Conservation (phyloP, 2,329 filamentous ascomycete genomes). For the Myrmaecium sp. region DNA sequence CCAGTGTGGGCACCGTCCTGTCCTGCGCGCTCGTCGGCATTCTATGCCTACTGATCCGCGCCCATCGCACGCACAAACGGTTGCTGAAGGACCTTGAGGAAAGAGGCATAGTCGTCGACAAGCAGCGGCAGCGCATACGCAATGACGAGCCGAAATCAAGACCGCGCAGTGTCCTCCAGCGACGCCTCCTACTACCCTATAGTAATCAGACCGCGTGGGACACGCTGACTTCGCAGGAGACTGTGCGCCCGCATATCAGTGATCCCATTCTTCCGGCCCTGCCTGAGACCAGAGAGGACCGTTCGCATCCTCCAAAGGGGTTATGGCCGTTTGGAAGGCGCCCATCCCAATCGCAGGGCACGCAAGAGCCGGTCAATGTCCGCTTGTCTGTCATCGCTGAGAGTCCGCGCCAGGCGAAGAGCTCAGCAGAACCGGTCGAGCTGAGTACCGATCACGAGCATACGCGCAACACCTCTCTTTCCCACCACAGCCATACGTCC, state of each 20-base stretch:
- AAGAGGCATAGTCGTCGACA: constrained; percentile 13
- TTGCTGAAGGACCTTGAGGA: constrained; percentile 17
- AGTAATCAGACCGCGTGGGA: constrained; percentile 23
- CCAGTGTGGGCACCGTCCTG: constrained; percentile 12
- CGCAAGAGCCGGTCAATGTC: too few species aligned
- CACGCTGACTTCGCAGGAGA: constrained; percentile 23
- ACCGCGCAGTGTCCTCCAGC: constrained; percentile 16
- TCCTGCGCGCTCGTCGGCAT: constrained; percentile 11
- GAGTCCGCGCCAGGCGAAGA: constrained; percentile 1
- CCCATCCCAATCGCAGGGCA: too few species aligned
- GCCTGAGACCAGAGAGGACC: too few species aligned
- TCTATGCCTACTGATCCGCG: constrained; percentile 12
- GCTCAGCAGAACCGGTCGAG: neutral
- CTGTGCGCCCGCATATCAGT: too few species aligned
- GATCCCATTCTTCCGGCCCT: too few species aligned
- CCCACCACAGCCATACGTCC: too few species aligned
- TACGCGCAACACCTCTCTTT: too few species aligned
- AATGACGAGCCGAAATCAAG: constrained; percentile 8
- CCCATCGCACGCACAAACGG: constrained; percentile 12
- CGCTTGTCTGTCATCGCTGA: constrained; percentile 10
- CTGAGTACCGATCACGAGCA: neutral
- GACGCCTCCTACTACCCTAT: constrained; percentile 17
- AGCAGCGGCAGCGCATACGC: constrained; percentile 9
- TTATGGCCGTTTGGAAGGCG: too few species aligned
- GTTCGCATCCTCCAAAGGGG: too few species aligned